Conservation (phyloP, 345 rosid species). For the Eucalyptus decipiens region DNA sequence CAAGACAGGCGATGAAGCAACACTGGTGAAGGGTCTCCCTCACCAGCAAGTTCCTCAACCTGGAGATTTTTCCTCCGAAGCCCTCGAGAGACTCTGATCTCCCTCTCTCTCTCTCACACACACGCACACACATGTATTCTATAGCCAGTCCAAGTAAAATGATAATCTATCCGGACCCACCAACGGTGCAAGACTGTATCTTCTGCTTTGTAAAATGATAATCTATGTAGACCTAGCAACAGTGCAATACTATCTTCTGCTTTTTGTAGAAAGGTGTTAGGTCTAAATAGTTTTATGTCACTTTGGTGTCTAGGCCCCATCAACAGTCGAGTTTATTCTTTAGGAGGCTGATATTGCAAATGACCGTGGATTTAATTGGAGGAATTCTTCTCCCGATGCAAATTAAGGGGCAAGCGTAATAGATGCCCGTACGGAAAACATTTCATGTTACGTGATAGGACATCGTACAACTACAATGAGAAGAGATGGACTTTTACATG, state of each 20-base stretch:
- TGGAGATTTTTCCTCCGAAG: conserved; percentile 11
- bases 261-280: not conserved
- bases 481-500: not conserved
- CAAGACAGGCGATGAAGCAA: not conserved
- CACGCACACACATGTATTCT: not conserved
- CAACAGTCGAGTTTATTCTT: not conserved
- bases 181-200: not conserved
- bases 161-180: not conserved
- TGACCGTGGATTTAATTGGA: not conserved
- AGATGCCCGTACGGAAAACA: not conserved
- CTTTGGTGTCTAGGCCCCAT: not conserved
- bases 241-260: not conserved
- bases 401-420: not conserved
- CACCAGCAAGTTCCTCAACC: conserved; percentile 22
- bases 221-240: not conserved
- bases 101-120: not conserved
- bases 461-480: not conserved
- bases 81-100: conserved; percentile 1
- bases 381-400: not conserved
- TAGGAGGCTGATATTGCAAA: not conserved
- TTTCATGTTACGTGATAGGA: not conserved
- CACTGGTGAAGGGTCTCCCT: conserved; percentile 3
- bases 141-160: not conserved
- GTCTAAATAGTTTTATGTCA: not conserved
- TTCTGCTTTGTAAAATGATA: not conserved